Evolutionary conservation across 306 rosid genomes (phyloP).

Genomic region (Cercis canadensis): DNA sequence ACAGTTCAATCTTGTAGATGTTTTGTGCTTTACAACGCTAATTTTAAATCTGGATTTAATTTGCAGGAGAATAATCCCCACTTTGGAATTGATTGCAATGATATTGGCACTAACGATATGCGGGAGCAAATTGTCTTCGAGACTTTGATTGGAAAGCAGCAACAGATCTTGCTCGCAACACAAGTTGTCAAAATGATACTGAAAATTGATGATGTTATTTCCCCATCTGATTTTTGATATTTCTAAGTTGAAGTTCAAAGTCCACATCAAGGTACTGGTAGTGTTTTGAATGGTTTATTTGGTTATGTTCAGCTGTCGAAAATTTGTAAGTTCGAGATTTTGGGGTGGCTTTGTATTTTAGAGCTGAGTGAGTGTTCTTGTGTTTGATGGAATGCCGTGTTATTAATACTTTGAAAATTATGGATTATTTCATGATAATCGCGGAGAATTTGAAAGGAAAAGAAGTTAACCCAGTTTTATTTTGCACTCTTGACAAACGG

Average conservation of each 20-base stretch:
- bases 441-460: too few species aligned
- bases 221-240: constrained; percentile 67
- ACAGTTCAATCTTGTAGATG: not conserved
- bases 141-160: constrained; percentile 95
- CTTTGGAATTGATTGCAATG: constrained; percentile 92
- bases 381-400: constrained; percentile 29
- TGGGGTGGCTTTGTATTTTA: constrained; percentile 45
- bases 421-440: not conserved
- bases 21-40: not conserved
- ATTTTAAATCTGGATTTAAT: constrained; percentile 28
- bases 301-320: constrained; percentile 33
- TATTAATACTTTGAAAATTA: constrained; percentile 16
- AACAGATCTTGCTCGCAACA: constrained; percentile 88
- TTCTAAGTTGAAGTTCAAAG: constrained; percentile 11
- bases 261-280: constrained; percentile 22
- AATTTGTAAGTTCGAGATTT: constrained; percentile 46
- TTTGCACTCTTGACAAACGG: too few species aligned
- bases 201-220: constrained; percentile 93
- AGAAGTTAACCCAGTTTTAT: too few species aligned
- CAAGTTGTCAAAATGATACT: constrained; percentile 98
- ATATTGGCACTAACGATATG: constrained; percentile 92
- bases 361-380: constrained; percentile 33
- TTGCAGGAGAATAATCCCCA: constrained; percentile 78
- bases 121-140: constrained; percentile 87
- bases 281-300: constrained; percentile 35